Evolutionary conservation across 2,329 filamentous ascomycete species (phyloP).

Genomic region (Leptographium flavum): DNA sequence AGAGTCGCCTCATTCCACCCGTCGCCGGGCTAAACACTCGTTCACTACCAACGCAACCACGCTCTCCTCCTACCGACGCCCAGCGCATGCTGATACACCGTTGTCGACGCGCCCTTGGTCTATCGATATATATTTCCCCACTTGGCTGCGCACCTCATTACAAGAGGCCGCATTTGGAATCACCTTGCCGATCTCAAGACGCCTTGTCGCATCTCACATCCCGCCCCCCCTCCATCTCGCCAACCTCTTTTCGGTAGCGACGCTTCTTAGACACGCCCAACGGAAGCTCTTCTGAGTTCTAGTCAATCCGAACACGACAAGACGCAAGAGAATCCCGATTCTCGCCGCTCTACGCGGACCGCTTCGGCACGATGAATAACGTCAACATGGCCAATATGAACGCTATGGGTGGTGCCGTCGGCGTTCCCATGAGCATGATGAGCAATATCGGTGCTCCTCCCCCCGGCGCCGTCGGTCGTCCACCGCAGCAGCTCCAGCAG

Average conservation of each 20-base stretch:
- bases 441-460: conserved; percentile 34
- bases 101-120: neutral
- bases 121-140: neutral
- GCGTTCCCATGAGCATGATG: conserved; percentile 52
- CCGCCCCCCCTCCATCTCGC: no score
- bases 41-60: neutral
- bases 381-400: conserved; percentile 56
- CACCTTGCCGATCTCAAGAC: neutral
- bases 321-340: neutral
- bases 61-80: neutral
- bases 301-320: neutral
- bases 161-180: neutral
- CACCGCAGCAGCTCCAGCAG: conserved; percentile 7
- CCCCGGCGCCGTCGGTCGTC: conserved; percentile 18
- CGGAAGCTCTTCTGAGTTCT: neutral
- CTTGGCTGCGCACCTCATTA: no score
- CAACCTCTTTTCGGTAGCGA: neutral
- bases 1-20: neutral
- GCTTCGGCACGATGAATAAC: conserved; percentile 42
- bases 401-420: conserved; percentile 53
- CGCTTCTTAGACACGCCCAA: neutral
- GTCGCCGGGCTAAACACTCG: neutral
- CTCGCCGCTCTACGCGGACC: neutral
- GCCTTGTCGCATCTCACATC: neutral
- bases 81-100: neutral